Percentiles rank a stretch among this genome's conserved stretches.
Evolutionary conservation across 2,329 filamentous ascomycete species (phyloP).

Genomic region (Lasiodiplodia sp.): DNA sequence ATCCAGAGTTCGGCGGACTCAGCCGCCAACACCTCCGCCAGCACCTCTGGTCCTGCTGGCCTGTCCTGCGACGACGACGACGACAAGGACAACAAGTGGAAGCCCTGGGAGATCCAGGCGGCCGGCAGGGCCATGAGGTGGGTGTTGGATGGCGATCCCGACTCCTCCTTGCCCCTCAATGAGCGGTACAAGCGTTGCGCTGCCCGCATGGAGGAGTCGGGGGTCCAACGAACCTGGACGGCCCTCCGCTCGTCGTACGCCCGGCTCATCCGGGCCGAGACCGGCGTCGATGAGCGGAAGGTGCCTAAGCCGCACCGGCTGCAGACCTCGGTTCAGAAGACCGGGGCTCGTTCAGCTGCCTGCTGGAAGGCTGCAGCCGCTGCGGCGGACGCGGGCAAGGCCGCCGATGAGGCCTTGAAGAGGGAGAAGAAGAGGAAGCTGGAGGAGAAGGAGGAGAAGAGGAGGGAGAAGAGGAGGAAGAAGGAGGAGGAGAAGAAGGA

Average conservation of each 20-base stretch:
- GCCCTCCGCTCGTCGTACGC: slow-evolving; percentile 24
- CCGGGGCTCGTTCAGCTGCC: background rate
- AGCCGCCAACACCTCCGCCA: background rate
- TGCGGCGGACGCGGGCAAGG: background rate
- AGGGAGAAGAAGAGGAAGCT: slow-evolving; percentile 10
- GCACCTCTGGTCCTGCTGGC: background rate
- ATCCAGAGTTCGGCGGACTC: background rate
- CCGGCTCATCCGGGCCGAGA: slow-evolving; percentile 3
- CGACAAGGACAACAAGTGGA: background rate
- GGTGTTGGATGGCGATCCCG: background rate
- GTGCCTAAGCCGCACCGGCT: slow-evolving; percentile 11
- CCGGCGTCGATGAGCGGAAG: slow-evolving; percentile 30
- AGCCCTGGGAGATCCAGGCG: background rate
- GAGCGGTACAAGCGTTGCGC: background rate
- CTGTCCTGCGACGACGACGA: background rate
- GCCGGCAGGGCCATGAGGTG: slow-evolving; percentile 1
- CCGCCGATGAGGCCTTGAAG: background rate
- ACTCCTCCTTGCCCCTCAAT: background rate
- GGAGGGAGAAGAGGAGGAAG: background rate
- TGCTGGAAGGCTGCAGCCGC: background rate
- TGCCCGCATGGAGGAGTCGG: background rate
- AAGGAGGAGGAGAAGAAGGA: background rate
- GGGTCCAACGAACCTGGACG: background rate
- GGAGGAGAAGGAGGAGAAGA: background rate
- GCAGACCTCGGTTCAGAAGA: slow-evolving; percentile 3